Evolutionary conservation across 2,329 filamentous ascomycete genomes (phyloP).

Genomic region (Exophiala bonariae): DNA sequence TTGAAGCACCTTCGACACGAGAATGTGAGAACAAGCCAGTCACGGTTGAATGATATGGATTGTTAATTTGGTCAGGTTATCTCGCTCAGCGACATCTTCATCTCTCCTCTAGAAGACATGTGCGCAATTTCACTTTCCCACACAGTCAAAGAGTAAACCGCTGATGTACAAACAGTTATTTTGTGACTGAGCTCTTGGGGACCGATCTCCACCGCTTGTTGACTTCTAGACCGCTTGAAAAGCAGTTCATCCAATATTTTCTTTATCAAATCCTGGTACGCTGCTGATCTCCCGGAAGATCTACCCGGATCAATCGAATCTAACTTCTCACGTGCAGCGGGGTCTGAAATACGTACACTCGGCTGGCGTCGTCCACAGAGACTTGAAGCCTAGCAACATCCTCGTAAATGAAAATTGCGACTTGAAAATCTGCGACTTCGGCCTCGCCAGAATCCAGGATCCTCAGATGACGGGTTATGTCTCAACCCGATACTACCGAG

Average conservation of each 20-base stretch:
- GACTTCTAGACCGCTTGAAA: conserved; percentile 93
- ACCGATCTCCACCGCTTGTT: conserved; percentile 95
- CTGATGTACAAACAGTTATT: conserved; percentile 65
- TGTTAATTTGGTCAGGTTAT: conserved; percentile 67
- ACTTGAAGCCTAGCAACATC: conserved; percentile 98
- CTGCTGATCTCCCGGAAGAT: conserved; percentile 21
- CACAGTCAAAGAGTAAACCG: conserved; percentile 21
- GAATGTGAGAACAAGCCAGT: conserved; percentile 64
- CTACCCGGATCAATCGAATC: conserved; percentile 1
- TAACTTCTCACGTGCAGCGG: conserved; percentile 59
- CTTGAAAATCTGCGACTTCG: conserved; percentile 99
- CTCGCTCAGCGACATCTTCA: conserved; percentile 98
- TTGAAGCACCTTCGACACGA: conserved; percentile 96
- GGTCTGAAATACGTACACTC: conserved; percentile 99
- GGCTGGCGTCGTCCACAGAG: conserved; percentile 93
- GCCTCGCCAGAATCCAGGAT: conserved; percentile 94
- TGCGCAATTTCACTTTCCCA: conserved; percentile 51
- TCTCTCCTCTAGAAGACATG: conserved; percentile 98
- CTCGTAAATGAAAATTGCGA: conserved; percentile 99
- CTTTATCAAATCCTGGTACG: conserved; percentile 96
- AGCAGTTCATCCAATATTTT: conserved; percentile 99
- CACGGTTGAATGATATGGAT: conserved; percentile 16
- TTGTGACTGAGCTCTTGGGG: conserved; percentile 94
- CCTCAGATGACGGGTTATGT: conserved; percentile 99
- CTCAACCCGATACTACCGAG: conserved; percentile 96